These are phyloP conservation scores for Allium cepa DNA, from an alignment of 106 monocot species.

Conservation along the genomic window DNA sequence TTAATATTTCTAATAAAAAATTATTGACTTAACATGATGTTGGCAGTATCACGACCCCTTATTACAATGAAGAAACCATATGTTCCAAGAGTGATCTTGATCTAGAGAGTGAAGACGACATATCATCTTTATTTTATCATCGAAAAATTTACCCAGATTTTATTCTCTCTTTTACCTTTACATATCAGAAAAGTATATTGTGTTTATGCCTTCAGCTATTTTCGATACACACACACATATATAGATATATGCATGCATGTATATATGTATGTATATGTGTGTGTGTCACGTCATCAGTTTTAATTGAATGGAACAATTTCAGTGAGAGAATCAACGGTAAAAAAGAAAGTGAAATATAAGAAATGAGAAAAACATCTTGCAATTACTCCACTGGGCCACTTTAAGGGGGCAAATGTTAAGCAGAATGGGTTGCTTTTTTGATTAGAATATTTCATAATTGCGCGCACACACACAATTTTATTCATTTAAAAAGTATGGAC, in stretches of 20 bases:
- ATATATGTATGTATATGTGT: not conserved
- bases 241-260: too few species aligned
- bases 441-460: not conserved
- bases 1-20: not conserved
- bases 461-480: not conserved
- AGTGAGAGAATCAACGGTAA: constrained; percentile 88
- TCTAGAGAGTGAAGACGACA: constrained; percentile 98
- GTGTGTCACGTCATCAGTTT: not conserved
- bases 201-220: not conserved
- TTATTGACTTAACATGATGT: not conserved
- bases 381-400: constrained; percentile 97
- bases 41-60: constrained; percentile 95
- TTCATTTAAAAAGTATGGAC: constrained; percentile 3
- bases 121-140: constrained; percentile 90
- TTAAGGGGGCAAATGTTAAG: constrained; percentile 89
- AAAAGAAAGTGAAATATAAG: constrained; percentile 76
- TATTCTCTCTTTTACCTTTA: constrained; percentile 2
- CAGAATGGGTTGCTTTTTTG: constrained; percentile 63
- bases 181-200: not conserved
- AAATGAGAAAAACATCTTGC: constrained; percentile 94
- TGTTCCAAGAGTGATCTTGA: constrained; percentile 96
- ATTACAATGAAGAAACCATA: constrained; percentile 94
- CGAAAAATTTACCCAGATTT: constrained; percentile 98
- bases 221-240: not conserved
- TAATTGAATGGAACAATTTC: constrained; percentile 99